Evolutionary conservation across 2,329 filamentous ascomycete species (phyloP).

Genomic region (Fusarium pseudoanthophilum): DNA sequence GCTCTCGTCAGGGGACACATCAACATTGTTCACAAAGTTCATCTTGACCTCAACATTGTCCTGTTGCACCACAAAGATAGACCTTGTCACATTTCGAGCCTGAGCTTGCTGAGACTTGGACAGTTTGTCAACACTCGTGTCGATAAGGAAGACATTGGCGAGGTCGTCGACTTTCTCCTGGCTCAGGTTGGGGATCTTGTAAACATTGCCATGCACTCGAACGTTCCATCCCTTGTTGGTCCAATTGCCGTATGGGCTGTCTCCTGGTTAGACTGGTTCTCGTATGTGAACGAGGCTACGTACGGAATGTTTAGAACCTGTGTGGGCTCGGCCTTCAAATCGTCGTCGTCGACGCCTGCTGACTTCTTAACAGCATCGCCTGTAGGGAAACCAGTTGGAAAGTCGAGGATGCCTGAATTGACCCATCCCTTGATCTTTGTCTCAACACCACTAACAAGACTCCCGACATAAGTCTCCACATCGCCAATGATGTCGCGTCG

Average conservation of each 20-base stretch:
- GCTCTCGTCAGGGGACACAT: conserved; percentile 62
- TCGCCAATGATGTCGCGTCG: conserved; percentile 53
- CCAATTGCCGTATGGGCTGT: conserved; percentile 77
- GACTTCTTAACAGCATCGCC: conserved; percentile 69
- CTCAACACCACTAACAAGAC: conserved; percentile 62
- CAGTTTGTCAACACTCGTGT: conserved; percentile 69
- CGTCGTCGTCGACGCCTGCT: conserved; percentile 67
- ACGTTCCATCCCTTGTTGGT: conserved; percentile 81
- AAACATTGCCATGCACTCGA: conserved; percentile 82
- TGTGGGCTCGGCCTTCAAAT: conserved; percentile 70
- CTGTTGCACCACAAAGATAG: conserved; percentile 82
- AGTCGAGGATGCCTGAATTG: conserved; percentile 72
- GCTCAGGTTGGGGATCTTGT: conserved; percentile 77
- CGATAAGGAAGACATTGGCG: conserved; percentile 77
- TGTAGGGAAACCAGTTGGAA: conserved; percentile 73
- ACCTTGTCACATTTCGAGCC: conserved; percentile 77
- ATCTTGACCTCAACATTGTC: conserved; percentile 70
- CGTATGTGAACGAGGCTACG: not conserved
- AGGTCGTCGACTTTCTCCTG: conserved; percentile 73
- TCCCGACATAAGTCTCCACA: conserved; percentile 61
- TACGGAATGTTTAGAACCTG: conserved; percentile 76
- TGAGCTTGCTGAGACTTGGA: conserved; percentile 69
- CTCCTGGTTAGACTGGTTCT: not conserved
- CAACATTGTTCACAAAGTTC: conserved; percentile 61
- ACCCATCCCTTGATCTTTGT: conserved; percentile 69